Evolutionary conservation across 169 alveolate species (phyloP).

Genomic region (Toxoplasma gondii): DNA sequence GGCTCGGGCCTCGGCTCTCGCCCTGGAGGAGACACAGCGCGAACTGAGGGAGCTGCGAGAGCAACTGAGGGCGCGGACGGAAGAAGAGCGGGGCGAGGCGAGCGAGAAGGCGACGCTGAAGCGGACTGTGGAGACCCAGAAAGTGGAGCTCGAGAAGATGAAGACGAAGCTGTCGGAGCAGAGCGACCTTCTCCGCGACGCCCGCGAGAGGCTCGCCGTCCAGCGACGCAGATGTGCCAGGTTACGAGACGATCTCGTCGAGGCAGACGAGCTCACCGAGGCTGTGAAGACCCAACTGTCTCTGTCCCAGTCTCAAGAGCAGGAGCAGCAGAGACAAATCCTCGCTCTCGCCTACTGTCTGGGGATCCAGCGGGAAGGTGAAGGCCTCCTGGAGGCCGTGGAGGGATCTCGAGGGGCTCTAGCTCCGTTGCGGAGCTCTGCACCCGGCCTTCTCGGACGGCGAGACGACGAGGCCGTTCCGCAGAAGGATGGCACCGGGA

Average conservation of each 20-base stretch:
- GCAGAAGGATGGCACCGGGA: not conserved
- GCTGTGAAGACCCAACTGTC: not conserved
- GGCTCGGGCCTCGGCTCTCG: not conserved
- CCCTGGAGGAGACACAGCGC: not conserved
- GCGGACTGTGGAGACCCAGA: not conserved
- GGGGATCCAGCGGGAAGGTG: not conserved
- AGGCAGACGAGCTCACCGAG: not conserved
- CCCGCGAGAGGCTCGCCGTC: not conserved
- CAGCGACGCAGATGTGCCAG: conserved; percentile 3
- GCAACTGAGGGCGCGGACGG: not conserved
- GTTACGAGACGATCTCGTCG: not conserved
- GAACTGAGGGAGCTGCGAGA: not conserved
- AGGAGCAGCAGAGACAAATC: conserved; percentile 14
- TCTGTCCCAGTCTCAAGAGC: not conserved
- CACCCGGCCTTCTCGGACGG: not conserved
- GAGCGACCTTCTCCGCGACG: not conserved
- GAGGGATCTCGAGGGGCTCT: too few relatives aligned
- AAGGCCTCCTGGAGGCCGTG: too few relatives aligned
- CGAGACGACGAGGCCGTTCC: not conserved
- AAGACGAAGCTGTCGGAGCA: not conserved
- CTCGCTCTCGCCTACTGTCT: conserved; percentile 20
- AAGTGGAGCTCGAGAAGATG: not conserved
- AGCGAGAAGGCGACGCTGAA: not conserved
- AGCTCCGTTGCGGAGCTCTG: too few relatives aligned
- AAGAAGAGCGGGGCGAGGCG: not conserved